Percentiles rank a stretch among this genome's conserved stretches.
Conservation (phyloP, 208 protist species). For the Trypanosoma avium region DNA sequence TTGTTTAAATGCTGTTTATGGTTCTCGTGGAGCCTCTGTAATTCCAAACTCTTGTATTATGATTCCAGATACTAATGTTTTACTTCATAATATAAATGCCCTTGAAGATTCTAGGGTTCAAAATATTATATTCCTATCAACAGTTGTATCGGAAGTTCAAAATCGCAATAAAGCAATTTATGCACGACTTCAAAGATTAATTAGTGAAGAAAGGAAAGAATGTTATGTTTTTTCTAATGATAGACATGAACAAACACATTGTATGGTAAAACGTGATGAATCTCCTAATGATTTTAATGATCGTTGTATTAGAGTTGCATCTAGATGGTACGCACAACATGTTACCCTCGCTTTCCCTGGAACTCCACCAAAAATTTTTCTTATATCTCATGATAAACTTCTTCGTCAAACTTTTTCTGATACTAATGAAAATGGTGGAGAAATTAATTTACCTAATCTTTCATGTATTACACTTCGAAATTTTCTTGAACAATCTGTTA, state of each 20-base stretch:
- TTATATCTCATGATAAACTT: constrained; percentile 76
- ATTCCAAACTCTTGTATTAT: constrained; percentile 37
- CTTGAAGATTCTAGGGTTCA: constrained; percentile 73
- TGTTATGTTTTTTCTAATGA: constrained; percentile 94
- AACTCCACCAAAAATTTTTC: constrained; percentile 30
- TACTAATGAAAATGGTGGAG: constrained; percentile 15
- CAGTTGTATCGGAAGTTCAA: constrained; percentile 89
- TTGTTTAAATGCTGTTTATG: constrained; percentile 38
- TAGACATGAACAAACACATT: constrained; percentile 87
- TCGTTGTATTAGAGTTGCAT: constrained; percentile 78
- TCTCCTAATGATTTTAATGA: constrained; percentile 90
- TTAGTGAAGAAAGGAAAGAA: constrained; percentile 60
- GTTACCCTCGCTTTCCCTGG: constrained; percentile 40
- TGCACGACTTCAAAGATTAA: constrained; percentile 74
- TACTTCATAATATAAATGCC: constrained; percentile 93
- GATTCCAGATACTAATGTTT: constrained; percentile 90
- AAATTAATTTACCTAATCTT: constrained; percentile 44
- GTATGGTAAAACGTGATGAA: constrained; percentile 63
- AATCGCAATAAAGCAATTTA: constrained; percentile 90
- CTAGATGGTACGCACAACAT: constrained; percentile 88
- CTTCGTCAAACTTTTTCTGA: constrained; percentile 46
- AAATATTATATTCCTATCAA: constrained; percentile 89
- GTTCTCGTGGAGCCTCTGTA: constrained; percentile 29
- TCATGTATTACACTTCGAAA: constrained; percentile 61
- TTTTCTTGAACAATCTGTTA: constrained; percentile 48